Percentiles rank a stretch among this genome's conserved stretches.
phyloP scores from a whole-genome alignment of 805 yeast species.

The Candida xiaguanensis region DNA sequence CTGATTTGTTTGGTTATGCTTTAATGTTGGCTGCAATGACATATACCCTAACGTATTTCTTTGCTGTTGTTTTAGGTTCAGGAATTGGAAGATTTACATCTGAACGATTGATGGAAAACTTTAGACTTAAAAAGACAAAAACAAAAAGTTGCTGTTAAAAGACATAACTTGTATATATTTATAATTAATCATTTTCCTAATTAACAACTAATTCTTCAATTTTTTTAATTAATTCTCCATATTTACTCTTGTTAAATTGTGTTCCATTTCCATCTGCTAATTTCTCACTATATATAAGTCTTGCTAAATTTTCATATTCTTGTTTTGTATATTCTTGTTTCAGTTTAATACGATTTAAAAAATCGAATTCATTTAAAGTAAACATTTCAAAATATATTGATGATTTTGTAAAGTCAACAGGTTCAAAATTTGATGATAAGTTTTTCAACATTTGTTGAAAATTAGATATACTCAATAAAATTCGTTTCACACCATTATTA shows the following conservation, averaged over 20 bases:
- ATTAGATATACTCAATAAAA: slow-evolving; percentile 59
- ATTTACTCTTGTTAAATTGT: slow-evolving; percentile 35
- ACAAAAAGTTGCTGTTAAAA: slow-evolving; percentile 7
- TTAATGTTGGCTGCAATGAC: slow-evolving; percentile 80
- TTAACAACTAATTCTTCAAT: slow-evolving; percentile 14
- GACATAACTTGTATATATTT: neutral
- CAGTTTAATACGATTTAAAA: slow-evolving; percentile 39
- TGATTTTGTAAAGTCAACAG: slow-evolving; percentile 51
- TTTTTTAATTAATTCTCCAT: slow-evolving; percentile 30
- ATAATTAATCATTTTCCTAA: neutral
- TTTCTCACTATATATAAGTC: slow-evolving; percentile 49
- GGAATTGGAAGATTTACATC: slow-evolving; percentile 69
- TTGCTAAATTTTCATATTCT: slow-evolving; percentile 49
- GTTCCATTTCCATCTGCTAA: slow-evolving; percentile 37
- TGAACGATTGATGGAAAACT: slow-evolving; percentile 42
- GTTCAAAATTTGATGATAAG: slow-evolving; percentile 48
- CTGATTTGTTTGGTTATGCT: slow-evolving; percentile 66
- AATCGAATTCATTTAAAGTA: slow-evolving; percentile 45
- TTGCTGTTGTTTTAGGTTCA: slow-evolving; percentile 68
- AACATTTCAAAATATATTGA: slow-evolving; percentile 55
- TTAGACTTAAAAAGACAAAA: slow-evolving; percentile 4
- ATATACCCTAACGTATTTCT: slow-evolving; percentile 61
- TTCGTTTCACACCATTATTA: slow-evolving; percentile 54
- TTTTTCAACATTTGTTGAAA: slow-evolving; percentile 67
- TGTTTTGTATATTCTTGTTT: slow-evolving; percentile 34